Evolutionary conservation across 371 early-diverging fungal genomes (phyloP).

Genomic region (Circinella minor): DNA sequence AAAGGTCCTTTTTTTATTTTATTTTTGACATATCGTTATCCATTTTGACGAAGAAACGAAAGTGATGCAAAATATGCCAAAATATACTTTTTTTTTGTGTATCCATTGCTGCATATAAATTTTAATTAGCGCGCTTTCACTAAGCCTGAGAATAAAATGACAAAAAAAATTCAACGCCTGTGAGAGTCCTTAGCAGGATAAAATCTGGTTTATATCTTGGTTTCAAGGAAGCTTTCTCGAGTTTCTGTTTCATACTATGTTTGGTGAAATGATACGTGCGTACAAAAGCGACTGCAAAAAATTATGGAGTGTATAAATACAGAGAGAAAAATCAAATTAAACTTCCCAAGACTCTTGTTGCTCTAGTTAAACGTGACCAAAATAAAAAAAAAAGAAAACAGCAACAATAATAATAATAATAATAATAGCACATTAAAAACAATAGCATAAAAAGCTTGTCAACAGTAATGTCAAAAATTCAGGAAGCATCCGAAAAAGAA

Average conservation of each 20-base stretch:
- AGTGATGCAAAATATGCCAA: no score
- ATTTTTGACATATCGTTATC: no score
- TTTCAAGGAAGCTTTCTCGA: neutral
- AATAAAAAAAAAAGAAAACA: no score
- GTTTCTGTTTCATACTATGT: neutral
- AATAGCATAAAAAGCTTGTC: neutral
- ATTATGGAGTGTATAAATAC: neutral
- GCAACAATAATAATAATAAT: no score
- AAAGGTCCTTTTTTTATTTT: no score
- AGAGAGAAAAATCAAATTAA: neutral
- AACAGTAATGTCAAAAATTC: neutral
- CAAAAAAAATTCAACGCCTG: neutral
- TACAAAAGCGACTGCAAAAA: neutral
- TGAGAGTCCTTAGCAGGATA: neutral
- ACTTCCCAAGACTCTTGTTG: neutral
- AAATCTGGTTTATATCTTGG: neutral
- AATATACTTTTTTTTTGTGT: no score
- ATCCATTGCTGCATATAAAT: no score
- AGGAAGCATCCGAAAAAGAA: conserved; percentile 3
- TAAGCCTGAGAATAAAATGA: neutral
- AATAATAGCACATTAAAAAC: no score
- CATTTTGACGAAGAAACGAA: no score
- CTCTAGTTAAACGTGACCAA: no score
- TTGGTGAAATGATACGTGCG: neutral
- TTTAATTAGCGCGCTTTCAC: no score